Percentiles rank a stretch among this genome's conserved stretches.
Evolutionary conservation across 106 monocot species (phyloP).

Genomic region (Posidonia australis): DNA sequence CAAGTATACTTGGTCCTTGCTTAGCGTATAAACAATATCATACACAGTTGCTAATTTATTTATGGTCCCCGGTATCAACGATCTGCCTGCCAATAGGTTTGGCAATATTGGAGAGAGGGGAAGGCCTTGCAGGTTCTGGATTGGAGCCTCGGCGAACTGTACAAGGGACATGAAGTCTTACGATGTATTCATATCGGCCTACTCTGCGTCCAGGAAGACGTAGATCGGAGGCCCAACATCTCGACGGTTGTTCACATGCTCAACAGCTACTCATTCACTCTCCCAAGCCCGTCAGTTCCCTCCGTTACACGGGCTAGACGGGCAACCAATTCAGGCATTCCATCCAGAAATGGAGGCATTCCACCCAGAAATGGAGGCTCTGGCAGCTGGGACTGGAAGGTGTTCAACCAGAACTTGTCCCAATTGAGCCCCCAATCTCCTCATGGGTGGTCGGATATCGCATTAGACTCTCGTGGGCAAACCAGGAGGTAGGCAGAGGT

Average conservation of each 20-base stretch:
- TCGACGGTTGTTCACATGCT: conserved; percentile 42
- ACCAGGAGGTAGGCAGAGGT: background rate
- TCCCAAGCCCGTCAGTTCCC: conserved; percentile 27
- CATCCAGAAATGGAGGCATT: too few relatives aligned
- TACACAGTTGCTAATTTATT: background rate
- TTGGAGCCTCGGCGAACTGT: conserved; percentile 21
- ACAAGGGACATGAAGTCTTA: conserved; percentile 20
- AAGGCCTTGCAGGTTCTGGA: conserved; percentile 39
- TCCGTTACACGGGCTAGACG: background rate
- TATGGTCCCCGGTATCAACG: background rate
- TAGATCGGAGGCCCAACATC: conserved; percentile 47
- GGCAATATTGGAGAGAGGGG: conserved; percentile 42
- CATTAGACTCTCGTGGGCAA: background rate
- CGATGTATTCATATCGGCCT: conserved; percentile 51
- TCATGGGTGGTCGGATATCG: background rate
- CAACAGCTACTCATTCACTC: conserved; percentile 24
- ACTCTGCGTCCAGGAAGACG: conserved; percentile 50
- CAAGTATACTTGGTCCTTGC: too few relatives aligned
- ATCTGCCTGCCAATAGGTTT: too few relatives aligned
- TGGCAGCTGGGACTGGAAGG: conserved; percentile 5
- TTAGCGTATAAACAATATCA: too few relatives aligned
- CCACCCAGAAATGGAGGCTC: background rate
- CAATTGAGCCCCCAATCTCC: conserved; percentile 3
- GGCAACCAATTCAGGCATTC: background rate
- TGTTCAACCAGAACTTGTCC: conserved; percentile 1